Percentiles rank a stretch among this genome's conserved stretches.
Conservation (phyloP, 2,329 filamentous ascomycete species). For the Pseudogymnoascus sp. region DNA sequence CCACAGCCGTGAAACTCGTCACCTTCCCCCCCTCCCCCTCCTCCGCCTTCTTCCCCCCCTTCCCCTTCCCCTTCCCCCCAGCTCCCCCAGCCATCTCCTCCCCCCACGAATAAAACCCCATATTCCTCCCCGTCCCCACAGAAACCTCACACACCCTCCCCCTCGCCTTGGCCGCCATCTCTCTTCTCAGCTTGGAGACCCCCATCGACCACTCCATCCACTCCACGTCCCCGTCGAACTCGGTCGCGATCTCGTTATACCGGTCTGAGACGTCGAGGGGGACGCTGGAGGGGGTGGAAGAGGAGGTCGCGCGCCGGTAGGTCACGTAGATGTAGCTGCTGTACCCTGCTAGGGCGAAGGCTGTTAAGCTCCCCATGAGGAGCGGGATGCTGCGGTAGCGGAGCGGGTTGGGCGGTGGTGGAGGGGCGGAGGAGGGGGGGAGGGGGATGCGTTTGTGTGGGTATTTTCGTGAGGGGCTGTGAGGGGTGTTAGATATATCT, state of each 20-base stretch:
- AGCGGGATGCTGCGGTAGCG: constrained; percentile 20
- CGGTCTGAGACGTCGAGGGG: constrained; percentile 25
- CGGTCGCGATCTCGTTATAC: constrained; percentile 34
- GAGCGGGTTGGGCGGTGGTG: constrained; percentile 16
- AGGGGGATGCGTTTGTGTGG: background rate
- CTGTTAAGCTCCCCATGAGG: constrained; percentile 17
- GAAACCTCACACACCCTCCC: constrained; percentile 56
- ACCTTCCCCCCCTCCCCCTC: constrained; percentile 31
- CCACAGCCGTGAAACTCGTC: constrained; percentile 51
- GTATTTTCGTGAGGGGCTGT: background rate
- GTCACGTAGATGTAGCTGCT: constrained; percentile 28
- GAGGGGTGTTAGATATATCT: background rate
- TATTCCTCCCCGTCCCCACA: constrained; percentile 53
- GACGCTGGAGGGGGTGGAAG: constrained; percentile 16
- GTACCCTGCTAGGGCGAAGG: constrained; percentile 17
- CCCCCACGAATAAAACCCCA: constrained; percentile 50
- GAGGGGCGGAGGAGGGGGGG: background rate
- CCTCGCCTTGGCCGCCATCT: constrained; percentile 38
- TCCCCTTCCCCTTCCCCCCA: constrained; percentile 16
- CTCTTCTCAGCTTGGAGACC: constrained; percentile 41
- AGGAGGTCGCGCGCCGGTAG: constrained; percentile 26
- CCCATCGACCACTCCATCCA: constrained; percentile 49
- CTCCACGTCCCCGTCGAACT: constrained; percentile 52
- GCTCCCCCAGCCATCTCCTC: constrained; percentile 21
- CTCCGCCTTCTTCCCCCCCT: too few relatives aligned